phyloP scores from a whole-genome alignment of 2,329 filamentous ascomycete species.

The Sordariomycetes sp. region DNA sequence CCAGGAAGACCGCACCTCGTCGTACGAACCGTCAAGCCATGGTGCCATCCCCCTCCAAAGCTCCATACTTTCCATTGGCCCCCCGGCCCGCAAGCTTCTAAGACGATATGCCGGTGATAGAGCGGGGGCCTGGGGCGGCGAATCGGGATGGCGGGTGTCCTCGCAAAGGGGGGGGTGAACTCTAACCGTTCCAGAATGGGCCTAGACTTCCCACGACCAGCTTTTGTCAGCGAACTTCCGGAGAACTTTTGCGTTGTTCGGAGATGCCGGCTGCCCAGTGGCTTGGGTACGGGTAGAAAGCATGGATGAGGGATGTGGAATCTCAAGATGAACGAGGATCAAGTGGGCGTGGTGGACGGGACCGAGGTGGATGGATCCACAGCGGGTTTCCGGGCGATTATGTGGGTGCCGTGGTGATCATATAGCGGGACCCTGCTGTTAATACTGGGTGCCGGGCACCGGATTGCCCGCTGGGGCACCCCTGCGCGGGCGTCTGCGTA shows the following conservation, averaged over 20 bases:
- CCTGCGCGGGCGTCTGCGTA: neutral
- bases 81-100: too few relatives aligned
- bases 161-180: too few relatives aligned
- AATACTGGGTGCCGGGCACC: neutral
- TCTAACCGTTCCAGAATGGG: too few relatives aligned
- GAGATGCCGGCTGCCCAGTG: neutral
- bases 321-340: neutral
- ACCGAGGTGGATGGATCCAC: neutral
- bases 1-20: too few relatives aligned
- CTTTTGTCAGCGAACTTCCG: too few relatives aligned
- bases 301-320: neutral
- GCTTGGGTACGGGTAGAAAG: neutral
- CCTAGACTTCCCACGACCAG: too few relatives aligned
- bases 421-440: neutral
- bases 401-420: conserved; percentile 3
- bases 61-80: too few relatives aligned
- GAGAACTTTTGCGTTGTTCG: neutral
- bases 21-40: too few relatives aligned
- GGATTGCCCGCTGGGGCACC: neutral
- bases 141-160: too few relatives aligned
- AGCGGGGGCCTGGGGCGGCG: too few relatives aligned
- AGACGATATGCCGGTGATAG: too few relatives aligned
- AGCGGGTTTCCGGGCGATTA: neutral
- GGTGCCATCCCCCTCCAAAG: too few relatives aligned
- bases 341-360: neutral